Evolutionary conservation across 352 stramenopile genomes (phyloP), one percentile per base, ranked within the genome.

Genomic region (Phytophthora colocasiae): DNA sequence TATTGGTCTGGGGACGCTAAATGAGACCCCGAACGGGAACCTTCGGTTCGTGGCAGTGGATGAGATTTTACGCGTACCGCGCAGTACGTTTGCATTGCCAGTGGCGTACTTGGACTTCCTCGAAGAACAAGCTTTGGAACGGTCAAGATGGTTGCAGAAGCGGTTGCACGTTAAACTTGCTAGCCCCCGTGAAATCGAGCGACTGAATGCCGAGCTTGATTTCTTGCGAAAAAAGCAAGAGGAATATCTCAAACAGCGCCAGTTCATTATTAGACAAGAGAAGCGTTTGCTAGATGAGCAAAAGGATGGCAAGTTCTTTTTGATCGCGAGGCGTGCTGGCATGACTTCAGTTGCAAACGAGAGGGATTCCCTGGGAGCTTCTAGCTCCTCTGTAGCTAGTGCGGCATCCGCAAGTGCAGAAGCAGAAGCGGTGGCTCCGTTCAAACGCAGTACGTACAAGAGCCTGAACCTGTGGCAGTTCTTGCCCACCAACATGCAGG

Each of bases 401-500:
- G 24, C 53, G 14, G n/a, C 53, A 12, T 71, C 58, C 15, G 54
- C 71, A 9, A 50, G 45, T 22, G 40, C 31, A 10, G 58, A 76
- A 2, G 49, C 43, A 11, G 80, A 89, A 17, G 40, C 81, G 10
- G 52, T 86, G 14, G 77, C 83, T 7, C 83, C 85, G 11, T 96
- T 96, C 73, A 93, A 93, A 68, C 81, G 84, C 41, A 96, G 87
- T 73, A 94, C 86, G 56, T 92, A 83, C 78, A 93, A 94, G 54
- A 90, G 75, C 34, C 65, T 92, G 11, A 83, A 91, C 15, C 49
- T 87, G 27, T 96, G 87, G 87, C 83, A 93, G 53, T 91, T 87
- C 41, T 34, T 96, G 11, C 79, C 87, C 0, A 96, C 87, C 15
- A 96, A 96, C 71, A 92, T 96, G 84, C 87, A 96, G 66, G 77